Evolutionary conservation across 768 basidiomycete genomes (phyloP), one percentile per base, ranked within the genome.

Genomic region (Tulasnella sp.): DNA sequence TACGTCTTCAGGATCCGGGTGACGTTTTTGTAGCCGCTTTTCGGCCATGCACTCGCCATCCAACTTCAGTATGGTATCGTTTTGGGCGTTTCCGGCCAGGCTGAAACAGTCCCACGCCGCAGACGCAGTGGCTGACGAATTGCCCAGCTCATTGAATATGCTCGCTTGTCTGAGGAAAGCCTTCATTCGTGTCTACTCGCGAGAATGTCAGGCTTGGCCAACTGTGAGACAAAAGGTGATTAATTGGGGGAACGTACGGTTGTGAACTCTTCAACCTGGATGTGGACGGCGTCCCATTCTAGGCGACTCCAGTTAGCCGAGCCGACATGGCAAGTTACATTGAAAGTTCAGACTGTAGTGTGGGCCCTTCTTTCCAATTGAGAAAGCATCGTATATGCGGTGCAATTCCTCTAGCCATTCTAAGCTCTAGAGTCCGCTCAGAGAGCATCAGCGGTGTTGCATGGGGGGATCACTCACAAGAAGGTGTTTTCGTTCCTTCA

Each of bases 91-190:
- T 34, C 14, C 41, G 12, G 24, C 4, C 16, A 18, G 73, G 41
- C 22, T 42, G 37, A 54, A 83, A 54, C 6, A 34, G 42, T 12
- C 76, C 76, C 14, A 77, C n/a, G 81, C 84, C 84, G n/a, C 84
- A 82, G 24, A 85, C 84, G 48, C 81, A 1, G 85, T 86, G 3
- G 85, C 82, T 0, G 84, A 86, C 0, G 87, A 86, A 77, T 88
- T 88, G 0, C 86, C 86, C 0, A 88, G 85, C 0, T 80, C 78
- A 5, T 84, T 69, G 80, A 86, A 85, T 18, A 86, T 75, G 4
- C 85, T 84, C 3, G 84, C 84, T 8, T 82, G 81, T 11, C 81
- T 72, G 24, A 82, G 79, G 31, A 85, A 82, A 0, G 83, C 86
- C 1, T 75, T 83, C 18, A 85, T 79, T 12, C 85, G 85, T 44